These are phyloP conservation scores for Boletus coccyginus DNA, from an alignment of 768 basidiomycete genomes.

Conservation along the genomic window DNA sequence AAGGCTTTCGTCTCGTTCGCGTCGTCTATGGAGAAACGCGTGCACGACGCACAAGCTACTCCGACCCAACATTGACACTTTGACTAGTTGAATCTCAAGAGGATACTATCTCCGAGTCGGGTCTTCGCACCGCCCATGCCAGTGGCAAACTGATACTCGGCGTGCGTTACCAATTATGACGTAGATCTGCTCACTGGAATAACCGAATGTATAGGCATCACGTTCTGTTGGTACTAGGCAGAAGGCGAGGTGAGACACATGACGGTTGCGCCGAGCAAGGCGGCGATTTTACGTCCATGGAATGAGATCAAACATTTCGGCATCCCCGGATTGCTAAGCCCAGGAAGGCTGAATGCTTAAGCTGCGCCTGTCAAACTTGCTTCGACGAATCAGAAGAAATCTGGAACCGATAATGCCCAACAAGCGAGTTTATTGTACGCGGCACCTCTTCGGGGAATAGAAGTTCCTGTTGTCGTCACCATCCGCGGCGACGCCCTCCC, in stretches of 20 bases:
- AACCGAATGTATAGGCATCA: constrained; percentile 1
- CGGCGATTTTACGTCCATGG: neutral
- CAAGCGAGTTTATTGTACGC: constrained; percentile 5
- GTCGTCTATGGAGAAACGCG: neutral
- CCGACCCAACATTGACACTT: neutral
- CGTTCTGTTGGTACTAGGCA: neutral
- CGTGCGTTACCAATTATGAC: neutral
- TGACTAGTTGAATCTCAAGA: neutral
- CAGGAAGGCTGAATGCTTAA: neutral
- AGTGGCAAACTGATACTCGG: neutral
- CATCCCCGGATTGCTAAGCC: neutral
- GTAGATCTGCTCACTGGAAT: neutral
- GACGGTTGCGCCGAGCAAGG: neutral
- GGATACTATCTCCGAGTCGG: neutral
- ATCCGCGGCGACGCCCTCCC: constrained; percentile 63
- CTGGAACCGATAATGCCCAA: constrained; percentile 10
- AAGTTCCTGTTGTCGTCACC: constrained; percentile 34
- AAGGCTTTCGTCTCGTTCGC: neutral
- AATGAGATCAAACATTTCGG: neutral
- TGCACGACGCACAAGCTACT: neutral
- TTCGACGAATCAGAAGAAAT: neutral
- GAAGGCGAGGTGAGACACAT: neutral
- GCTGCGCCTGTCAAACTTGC: neutral
- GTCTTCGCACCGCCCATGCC: neutral
- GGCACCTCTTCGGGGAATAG: neutral